Base-by-base conservation (phyloP, 495 filamentous ascomycete genomes). In the Podospora appendiculata region DNA sequence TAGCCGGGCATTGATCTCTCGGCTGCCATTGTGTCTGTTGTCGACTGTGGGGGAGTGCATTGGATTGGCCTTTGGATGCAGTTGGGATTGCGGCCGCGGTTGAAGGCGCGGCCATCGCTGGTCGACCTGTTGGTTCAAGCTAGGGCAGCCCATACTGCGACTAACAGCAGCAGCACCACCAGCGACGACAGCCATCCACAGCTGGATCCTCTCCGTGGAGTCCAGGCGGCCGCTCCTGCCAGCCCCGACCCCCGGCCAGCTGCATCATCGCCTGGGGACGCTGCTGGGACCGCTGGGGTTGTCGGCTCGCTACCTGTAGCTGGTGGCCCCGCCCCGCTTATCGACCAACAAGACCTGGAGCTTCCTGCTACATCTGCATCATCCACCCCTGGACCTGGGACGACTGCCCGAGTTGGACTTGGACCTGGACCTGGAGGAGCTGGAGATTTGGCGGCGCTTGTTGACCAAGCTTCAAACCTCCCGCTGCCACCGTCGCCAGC, bases 91-190 rank as follows among this genome's bases (percentile, higher is more conserved):
- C 69, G 75, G 61, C 84, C 79, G 63, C 79, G 77, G 62, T 68
- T 91, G 58, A 82, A 74, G 77, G 72, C 78, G 68, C 84, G 85
- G 62, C 81, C 82, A 48, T 91, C 87, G 45, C 71, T 89, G 58
- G 77, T 88, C 66, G 84, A 89, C 48, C 73, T 91, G 58, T 76
- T 90, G 60, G 71, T 73, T 60, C 70, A 73, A 60, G 67, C 64
- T 50, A 63, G 65, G 53, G 45, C 25, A 25, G 25, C 25, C 5
- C 25, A 25, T 25, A 25, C 5, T 25, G 25, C 25, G 25, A 25
- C 10, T 35, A 50, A 47, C 47, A 46, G 58, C 57, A 57, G 52
- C 61, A 48, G 61, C 69, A 56, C 53, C 5, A 25, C 5, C 25
- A 25, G 25, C 25, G 25, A 25, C 25, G 5, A 25, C 25, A 25